Conservation (phyloP, 225 moss, liverwort and hornwort genomes). For the Thuidium tamariscinum region DNA sequence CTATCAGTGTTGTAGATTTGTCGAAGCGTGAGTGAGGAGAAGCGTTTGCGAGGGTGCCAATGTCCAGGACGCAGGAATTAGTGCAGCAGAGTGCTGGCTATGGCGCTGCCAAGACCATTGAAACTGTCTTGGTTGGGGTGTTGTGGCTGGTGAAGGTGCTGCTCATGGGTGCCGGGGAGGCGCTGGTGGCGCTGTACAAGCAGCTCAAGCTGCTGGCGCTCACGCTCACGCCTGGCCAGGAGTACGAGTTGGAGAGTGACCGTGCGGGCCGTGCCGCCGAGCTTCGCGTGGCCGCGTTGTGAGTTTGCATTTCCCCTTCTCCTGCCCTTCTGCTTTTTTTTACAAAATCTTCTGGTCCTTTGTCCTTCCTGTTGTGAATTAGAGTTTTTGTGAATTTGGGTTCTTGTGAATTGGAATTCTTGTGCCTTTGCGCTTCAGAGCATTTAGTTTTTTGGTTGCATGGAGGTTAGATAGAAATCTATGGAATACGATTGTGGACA, state of each 20-base stretch:
- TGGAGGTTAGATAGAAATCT: neutral
- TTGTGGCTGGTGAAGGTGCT: slow-evolving; percentile 27
- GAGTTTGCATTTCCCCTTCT: neutral
- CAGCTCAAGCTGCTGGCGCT: slow-evolving; percentile 41
- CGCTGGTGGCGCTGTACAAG: slow-evolving; percentile 9
- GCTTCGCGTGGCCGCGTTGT: slow-evolving; percentile 40
- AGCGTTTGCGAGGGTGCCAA: neutral
- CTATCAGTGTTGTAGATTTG: neutral
- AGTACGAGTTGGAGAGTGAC: slow-evolving; percentile 37
- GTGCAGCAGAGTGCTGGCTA: neutral
- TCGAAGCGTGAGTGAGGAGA: neutral
- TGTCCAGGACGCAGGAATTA: neutral
- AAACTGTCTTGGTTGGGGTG: neutral
- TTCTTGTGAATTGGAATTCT: neutral
- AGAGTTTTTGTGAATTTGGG: neutral
- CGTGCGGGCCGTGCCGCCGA: slow-evolving; percentile 48
- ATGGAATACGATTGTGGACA: neutral
- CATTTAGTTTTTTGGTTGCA: neutral
- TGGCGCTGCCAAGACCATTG: neutral
- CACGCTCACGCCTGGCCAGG: slow-evolving; percentile 37
- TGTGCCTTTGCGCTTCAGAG: neutral
- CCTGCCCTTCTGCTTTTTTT: neutral
- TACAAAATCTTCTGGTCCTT: neutral
- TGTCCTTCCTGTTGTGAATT: neutral
- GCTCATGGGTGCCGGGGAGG: slow-evolving; percentile 21